phyloP scores from a whole-genome alignment of 2,329 filamentous ascomycete species.

The Stagonosporopsis vannaccii region DNA sequence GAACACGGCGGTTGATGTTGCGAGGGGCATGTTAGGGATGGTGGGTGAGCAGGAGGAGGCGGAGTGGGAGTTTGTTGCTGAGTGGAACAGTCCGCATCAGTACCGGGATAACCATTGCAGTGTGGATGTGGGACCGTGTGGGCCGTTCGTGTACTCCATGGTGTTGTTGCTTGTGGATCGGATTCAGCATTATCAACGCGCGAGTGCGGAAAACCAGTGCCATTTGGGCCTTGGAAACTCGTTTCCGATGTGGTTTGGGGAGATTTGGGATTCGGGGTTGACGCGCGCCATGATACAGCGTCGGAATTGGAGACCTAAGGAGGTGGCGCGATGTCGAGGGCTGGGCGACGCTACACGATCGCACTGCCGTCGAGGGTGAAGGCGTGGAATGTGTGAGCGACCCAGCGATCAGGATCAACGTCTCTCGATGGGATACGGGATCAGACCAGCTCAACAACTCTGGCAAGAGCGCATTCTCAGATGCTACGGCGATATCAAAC shows the following conservation, averaged over 20 bases:
- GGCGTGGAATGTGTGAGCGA: background rate
- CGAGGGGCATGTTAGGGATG: constrained; percentile 12
- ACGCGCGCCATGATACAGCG: background rate
- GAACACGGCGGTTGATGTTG: background rate
- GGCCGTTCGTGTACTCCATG: background rate
- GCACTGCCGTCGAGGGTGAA: background rate
- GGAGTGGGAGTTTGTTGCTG: background rate
- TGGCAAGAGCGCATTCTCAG: background rate
- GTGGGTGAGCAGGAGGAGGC: constrained; percentile 20
- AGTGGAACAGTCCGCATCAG: background rate
- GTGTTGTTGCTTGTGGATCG: background rate
- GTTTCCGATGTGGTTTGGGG: background rate
- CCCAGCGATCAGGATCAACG: background rate
- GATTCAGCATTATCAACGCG: background rate
- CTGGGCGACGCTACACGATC: background rate
- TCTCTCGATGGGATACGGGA: background rate
- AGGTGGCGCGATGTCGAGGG: too few species aligned
- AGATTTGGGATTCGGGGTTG: background rate
- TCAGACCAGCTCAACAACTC: background rate
- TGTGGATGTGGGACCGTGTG: background rate
- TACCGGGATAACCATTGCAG: background rate
- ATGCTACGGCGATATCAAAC: background rate
- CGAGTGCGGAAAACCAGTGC: background rate
- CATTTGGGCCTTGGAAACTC: background rate
- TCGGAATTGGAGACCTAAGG: background rate